Evolutionary conservation across 2,329 filamentous ascomycete genomes (phyloP).

Genomic region (Sclerotinia sclerotiorum): DNA sequence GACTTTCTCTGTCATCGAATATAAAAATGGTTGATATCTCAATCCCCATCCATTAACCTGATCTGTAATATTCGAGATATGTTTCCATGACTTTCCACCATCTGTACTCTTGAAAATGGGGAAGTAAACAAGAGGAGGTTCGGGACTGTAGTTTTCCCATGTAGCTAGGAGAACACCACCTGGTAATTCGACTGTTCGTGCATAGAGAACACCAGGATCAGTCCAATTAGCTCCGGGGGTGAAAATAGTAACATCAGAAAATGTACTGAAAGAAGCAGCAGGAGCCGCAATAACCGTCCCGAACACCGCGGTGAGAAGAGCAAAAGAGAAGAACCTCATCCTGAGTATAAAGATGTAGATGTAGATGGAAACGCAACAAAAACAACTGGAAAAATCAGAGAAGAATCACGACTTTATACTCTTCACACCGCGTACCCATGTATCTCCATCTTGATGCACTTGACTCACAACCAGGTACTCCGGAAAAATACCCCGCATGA

Average conservation of each 20-base stretch:
- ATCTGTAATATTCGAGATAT: conserved; percentile 63
- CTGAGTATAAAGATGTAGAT: not conserved
- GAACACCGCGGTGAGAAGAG: conserved; percentile 28
- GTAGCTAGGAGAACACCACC: conserved; percentile 50
- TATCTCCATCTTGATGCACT: not conserved
- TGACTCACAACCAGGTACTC: not conserved
- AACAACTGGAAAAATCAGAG: not conserved
- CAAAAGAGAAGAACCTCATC: conserved; percentile 33
- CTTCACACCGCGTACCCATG: no score
- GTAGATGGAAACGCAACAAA: not conserved
- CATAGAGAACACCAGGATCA: conserved; percentile 39
- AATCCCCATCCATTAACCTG: conserved; percentile 63
- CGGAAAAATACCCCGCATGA: conserved; percentile 19
- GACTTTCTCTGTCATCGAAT: conserved; percentile 58
- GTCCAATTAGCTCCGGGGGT: conserved; percentile 36
- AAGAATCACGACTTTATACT: conserved; percentile 15
- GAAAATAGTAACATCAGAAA: conserved; percentile 38
- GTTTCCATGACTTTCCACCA: conserved; percentile 59
- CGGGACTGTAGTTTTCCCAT: conserved; percentile 57
- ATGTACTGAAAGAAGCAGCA: conserved; percentile 33
- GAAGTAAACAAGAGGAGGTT: conserved; percentile 53
- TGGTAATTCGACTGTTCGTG: conserved; percentile 41
- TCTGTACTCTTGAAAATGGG: conserved; percentile 56
- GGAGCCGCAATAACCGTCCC: conserved; percentile 30
- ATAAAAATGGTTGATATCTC: conserved; percentile 68